These are phyloP conservation scores for Linnemannia exigua DNA, from an alignment of 192 early-diverging fungal species.

Conservation along the genomic window DNA sequence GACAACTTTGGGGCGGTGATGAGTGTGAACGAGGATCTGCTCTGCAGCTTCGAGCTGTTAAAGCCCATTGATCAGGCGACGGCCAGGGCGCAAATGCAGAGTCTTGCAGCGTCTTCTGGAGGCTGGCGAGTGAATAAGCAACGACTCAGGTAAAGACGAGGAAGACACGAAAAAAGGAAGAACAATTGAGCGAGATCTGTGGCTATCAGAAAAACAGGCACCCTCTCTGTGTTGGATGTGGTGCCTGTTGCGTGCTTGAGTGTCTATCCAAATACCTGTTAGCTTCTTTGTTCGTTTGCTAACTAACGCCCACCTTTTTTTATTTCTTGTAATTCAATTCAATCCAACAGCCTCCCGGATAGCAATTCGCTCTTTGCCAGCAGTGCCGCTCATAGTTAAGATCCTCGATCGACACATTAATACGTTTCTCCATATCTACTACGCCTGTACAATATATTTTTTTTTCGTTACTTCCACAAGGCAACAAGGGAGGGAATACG, in stretches of 20 bases:
- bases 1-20: slow-evolving; percentile 93
- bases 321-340: neutral
- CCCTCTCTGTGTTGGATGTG: neutral
- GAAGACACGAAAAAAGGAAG: slow-evolving; percentile 2
- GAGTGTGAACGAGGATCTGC: slow-evolving; percentile 89
- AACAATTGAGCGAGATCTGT: neutral
- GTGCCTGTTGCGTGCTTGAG: neutral
- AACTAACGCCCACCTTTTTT: neutral
- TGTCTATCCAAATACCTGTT: too few relatives aligned
- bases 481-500: too few relatives aligned
- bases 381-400: neutral
- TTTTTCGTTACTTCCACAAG: too few relatives aligned
- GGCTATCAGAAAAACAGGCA: too few relatives aligned
- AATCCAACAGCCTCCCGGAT: slow-evolving; percentile 22
- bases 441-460: neutral
- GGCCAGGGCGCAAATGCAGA: slow-evolving; percentile 56
- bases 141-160: slow-evolving; percentile 46
- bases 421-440: neutral
- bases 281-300: neutral
- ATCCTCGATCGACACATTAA: neutral
- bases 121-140: slow-evolving; percentile 56
- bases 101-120: slow-evolving; percentile 42
- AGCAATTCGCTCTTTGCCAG: slow-evolving; percentile 23
- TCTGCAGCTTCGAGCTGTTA: slow-evolving; percentile 91
- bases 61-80: slow-evolving; percentile 67